These are phyloP conservation scores for Solanum chilense DNA, from an alignment of 257 asterid species.

Conservation along the genomic window DNA sequence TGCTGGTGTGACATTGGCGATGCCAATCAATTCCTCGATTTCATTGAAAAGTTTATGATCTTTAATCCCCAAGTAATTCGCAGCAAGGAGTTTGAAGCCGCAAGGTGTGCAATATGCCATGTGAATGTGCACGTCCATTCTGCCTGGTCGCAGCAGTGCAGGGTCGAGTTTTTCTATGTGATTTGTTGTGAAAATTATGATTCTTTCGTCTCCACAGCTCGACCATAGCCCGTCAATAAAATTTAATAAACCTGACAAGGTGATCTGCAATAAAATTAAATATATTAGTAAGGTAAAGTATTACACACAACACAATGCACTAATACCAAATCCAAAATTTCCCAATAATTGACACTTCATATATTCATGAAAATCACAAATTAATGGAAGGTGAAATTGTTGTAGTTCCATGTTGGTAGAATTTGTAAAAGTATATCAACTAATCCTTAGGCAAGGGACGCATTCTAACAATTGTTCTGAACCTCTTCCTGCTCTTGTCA, in stretches of 20 bases:
- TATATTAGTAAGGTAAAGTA: neutral
- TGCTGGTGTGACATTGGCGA: constrained; percentile 6
- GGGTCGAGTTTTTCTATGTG: constrained; percentile 24
- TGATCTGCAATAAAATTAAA: neutral
- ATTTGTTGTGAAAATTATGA: constrained; percentile 9
- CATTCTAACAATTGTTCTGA: neutral
- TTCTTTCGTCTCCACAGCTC: neutral
- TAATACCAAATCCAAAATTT: neutral
- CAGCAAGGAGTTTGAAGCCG: neutral
- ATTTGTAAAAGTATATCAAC: neutral
- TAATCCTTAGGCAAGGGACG: neutral
- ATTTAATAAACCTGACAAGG: constrained; percentile 13
- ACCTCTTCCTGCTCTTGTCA: neutral
- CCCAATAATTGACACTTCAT: neutral
- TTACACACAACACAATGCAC: neutral
- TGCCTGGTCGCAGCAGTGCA: constrained; percentile 16
- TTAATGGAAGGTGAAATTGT: neutral
- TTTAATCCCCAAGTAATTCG: neutral
- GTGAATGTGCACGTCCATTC: constrained; percentile 16
- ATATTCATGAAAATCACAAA: neutral
- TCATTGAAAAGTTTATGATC: neutral
- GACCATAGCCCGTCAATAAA: neutral
- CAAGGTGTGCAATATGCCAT: neutral
- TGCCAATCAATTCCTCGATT: constrained; percentile 5
- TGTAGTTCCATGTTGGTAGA: neutral